Base-by-base conservation (phyloP, 352 stramenopile species). In the Globisporangium ultimum region DNA sequence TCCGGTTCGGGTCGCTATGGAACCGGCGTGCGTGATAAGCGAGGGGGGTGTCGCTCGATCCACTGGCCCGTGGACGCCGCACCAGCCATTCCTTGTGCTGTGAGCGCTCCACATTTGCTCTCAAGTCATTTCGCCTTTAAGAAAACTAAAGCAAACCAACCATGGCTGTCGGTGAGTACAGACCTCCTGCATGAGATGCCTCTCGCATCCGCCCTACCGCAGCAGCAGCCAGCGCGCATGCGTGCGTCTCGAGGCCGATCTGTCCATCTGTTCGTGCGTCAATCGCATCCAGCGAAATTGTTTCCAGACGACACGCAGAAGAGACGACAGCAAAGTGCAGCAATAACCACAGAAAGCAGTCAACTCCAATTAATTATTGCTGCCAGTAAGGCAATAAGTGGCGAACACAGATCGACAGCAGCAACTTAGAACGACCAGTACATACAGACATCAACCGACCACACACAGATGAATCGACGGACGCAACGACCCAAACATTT, bases 61-160 rank as follows among this genome's bases (percentile, higher is more conserved):
- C 43, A 59, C 38, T 62, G 56, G 56, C 38, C 58, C 64, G 28
- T 55, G 48, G 54, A 32, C 68, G 64, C 67, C 72, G 64, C 68
- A 75, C 79, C 79, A 89, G 79, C 79, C 79, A 89, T 87, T 87
- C 57, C 51, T 17, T 40, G 41, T 48, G 53, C 66, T 64, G 41
- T 51, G 46, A 50, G 61, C 50, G 53, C 55, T 17, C 58, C 58
- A 52, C 59, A 47, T 40, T 56, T 42, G 40, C 32, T 72, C 53
- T 60, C 52, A 50, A 66, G 58, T 83, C 81, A 93, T 90, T 93
- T 91, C 84, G 81, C 81, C 84, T 91, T 93, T 91, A 89, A 71
- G 73, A 88, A 88, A 78, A 75, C 60, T 60, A 79, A 89, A 87
- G 76, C 79, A 75, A 87, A 85, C 52, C 60, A 83, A 90, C 75